Conservation (phyloP, 2,329 filamentous ascomycete genomes). For the Penicillium brevicompactum region DNA sequence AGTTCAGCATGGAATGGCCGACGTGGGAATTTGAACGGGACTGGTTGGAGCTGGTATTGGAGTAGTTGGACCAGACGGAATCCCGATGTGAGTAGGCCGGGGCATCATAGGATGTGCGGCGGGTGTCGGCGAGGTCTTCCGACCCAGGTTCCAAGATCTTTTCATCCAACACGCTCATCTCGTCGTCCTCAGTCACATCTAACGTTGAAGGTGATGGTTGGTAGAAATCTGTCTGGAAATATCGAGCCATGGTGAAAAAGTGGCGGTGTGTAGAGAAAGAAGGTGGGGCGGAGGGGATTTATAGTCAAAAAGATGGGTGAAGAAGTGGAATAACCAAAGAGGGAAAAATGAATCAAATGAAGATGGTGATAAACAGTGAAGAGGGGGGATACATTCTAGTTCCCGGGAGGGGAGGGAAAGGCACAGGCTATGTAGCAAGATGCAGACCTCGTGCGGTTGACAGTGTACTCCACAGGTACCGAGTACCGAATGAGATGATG, state of each 20-base stretch:
- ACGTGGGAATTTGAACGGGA: constrained; percentile 46
- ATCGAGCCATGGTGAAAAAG: constrained; percentile 43
- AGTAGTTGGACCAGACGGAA: constrained; percentile 53
- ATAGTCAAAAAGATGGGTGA: constrained; percentile 2
- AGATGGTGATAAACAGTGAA: constrained; percentile 8
- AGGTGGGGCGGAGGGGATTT: constrained; percentile 11
- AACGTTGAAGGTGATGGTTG: constrained; percentile 46
- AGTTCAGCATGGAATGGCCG: constrained; percentile 51
- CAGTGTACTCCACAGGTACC: constrained; percentile 11
- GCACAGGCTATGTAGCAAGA: constrained; percentile 11
- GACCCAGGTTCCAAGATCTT: constrained; percentile 54
- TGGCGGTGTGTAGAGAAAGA: constrained; percentile 21
- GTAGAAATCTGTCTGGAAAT: constrained; percentile 49
- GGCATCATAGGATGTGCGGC: constrained; percentile 49
- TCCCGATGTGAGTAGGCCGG: constrained; percentile 56
- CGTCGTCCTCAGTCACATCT: constrained; percentile 52
- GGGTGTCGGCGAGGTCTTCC: constrained; percentile 51
- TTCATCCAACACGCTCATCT: constrained; percentile 55
- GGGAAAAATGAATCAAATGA: not conserved
- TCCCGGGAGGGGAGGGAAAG: constrained; percentile 6
- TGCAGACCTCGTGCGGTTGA: constrained; percentile 12
- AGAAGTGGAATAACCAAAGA: constrained; percentile 10
- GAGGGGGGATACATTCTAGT: constrained; percentile 12
- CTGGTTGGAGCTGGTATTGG: constrained; percentile 45
- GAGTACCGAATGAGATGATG: constrained; percentile 4